These are phyloP conservation scores for Isabelozyma rhagii DNA, from an alignment of 805 yeast genomes.

Conservation along the genomic window DNA sequence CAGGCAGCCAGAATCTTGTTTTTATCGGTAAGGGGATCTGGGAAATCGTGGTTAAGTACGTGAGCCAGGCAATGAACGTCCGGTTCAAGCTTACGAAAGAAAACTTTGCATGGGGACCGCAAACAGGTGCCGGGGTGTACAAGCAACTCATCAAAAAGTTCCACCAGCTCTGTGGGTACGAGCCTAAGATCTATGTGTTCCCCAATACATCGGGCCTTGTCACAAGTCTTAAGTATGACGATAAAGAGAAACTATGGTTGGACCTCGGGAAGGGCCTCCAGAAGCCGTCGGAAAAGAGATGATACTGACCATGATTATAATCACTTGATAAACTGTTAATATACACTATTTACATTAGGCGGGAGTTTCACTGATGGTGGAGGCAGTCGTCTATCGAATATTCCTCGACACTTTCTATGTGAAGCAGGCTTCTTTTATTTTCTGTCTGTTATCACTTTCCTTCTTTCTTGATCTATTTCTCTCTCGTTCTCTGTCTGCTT, in stretches of 20 bases:
- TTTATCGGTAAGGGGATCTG: slow-evolving; percentile 75
- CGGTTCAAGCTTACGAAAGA: slow-evolving; percentile 18
- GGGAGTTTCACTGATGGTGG: too few species aligned
- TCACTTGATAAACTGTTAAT: background rate
- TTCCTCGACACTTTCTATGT: too few species aligned
- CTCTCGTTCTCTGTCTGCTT: background rate
- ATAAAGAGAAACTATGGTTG: slow-evolving; percentile 50
- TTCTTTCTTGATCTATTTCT: background rate
- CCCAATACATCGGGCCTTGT: slow-evolving; percentile 77
- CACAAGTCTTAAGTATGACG: slow-evolving; percentile 41
- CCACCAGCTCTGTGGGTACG: slow-evolving; percentile 10
- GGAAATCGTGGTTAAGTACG: slow-evolving; percentile 50
- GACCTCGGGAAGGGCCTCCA: slow-evolving; percentile 17
- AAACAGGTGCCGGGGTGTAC: slow-evolving; percentile 19
- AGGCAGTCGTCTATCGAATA: too few species aligned
- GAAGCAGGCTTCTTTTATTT: too few species aligned
- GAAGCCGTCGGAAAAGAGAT: slow-evolving; percentile 1
- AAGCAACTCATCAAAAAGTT: slow-evolving; percentile 15
- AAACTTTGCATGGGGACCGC: slow-evolving; percentile 54
- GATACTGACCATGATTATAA: slow-evolving; percentile 5
- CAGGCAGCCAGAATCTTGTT: slow-evolving; percentile 45
- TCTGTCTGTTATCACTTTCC: background rate
- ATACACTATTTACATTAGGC: slow-evolving; percentile 1
- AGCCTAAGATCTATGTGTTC: slow-evolving; percentile 48
- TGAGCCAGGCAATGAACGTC: slow-evolving; percentile 21